Conservation (phyloP, 169 alveolate genomes). For the Cryptosporidium xiaoi region DNA sequence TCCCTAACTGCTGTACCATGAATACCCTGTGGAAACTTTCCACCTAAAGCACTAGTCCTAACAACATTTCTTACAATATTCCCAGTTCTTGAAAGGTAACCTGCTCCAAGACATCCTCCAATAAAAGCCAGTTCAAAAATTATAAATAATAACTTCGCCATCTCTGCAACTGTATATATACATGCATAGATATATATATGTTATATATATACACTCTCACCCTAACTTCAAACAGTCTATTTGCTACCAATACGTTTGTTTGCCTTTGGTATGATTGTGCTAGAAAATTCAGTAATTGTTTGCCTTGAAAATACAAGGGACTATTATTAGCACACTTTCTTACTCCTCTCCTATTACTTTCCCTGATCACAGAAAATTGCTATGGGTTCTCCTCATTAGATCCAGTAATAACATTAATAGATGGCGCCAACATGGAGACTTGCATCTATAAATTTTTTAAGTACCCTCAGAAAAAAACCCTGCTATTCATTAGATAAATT, state of each 20-base stretch:
- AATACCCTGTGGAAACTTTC: constrained; percentile 6
- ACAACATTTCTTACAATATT: constrained; percentile 30
- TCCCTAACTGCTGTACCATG: constrained; percentile 2
- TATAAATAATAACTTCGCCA: constrained; percentile 20
- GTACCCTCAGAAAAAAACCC: too few species aligned
- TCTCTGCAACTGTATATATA: constrained; percentile 5
- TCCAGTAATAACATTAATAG: constrained; percentile 66
- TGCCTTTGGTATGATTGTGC: constrained; percentile 11
- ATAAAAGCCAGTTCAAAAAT: constrained; percentile 41
- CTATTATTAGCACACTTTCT: constrained; percentile 55
- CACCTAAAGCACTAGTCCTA: background rate
- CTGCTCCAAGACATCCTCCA: constrained; percentile 69
- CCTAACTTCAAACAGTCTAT: background rate
- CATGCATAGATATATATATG: background rate
- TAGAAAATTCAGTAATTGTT: background rate
- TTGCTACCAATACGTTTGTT: too few species aligned
- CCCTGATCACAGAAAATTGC: constrained; percentile 17
- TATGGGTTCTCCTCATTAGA: constrained; percentile 54
- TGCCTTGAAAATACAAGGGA: constrained; percentile 61
- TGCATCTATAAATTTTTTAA: constrained; percentile 59
- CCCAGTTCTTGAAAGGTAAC: constrained; percentile 47
- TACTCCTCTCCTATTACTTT: constrained; percentile 50
- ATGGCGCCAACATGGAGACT: constrained; percentile 71
- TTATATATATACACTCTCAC: background rate
- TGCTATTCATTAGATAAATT: too few species aligned